Base-by-base conservation (phyloP, 2,329 filamentous ascomycete genomes). In the Thermoascus crustaceus region DNA sequence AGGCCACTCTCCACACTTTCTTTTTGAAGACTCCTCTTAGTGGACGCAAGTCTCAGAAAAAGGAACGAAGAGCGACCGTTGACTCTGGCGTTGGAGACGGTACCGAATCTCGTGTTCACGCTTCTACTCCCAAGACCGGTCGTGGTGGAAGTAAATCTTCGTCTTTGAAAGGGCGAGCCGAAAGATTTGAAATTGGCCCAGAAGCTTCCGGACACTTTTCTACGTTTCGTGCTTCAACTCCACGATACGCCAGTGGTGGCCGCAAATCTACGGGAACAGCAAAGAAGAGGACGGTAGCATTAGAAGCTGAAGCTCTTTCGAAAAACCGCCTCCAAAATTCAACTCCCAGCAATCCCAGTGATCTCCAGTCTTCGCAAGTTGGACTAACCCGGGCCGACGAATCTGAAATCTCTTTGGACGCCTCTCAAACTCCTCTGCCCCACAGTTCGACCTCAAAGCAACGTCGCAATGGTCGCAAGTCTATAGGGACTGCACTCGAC, bases 231-330 rank as follows among this genome's bases (percentile, higher is more conserved):
- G 10, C 16, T 9, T 13, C 5, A 18, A 17, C 18, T 17, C 9
- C 10, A 25, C 20, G 13, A 6, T 13, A 23, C 22, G 6, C 32
- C 19, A 7, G 19, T 7, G 14, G 32, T 23, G 32, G n/a, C n/a
- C 6, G 32, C 3, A 34, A 17, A 25, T 34, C 14, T 9, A 23
- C 32, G n/a, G 7, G 13, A 5, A 21, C n/a, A n/a, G 21, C 16
- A 9, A 4, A 11, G 8, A 21, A 19, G n/a, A 27, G 14, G 10
- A 30, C 10, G 21, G 14, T 30, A 18, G 14, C 13, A 10, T 30
- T 23, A 7, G 22, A 25, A 18, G 35, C 23, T 8, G 32, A 21
- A n/a, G 24, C 40, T 7, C 39, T 31, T 13, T 37, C 20, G 7
- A 29, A 35, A 30, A 35, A 8, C 10, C 14, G 16, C 17, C 10